Base-by-base conservation (phyloP, 176 grass and related monocot species). In the Poa pratensis region DNA sequence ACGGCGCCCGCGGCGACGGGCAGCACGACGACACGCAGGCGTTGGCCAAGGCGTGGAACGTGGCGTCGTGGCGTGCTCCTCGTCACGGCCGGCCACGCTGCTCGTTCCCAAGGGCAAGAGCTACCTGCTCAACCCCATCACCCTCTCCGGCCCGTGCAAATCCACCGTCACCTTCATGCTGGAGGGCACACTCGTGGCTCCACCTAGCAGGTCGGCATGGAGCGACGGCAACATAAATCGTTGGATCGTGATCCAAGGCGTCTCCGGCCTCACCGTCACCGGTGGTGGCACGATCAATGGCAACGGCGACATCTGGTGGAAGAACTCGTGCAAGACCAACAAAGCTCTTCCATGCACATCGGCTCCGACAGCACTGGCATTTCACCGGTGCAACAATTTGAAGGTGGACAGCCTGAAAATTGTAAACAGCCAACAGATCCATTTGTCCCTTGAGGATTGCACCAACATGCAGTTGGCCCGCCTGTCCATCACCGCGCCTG, bases 241-340 rank as follows among this genome's bases (percentile, higher is more conserved):
- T 43, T 95, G 95, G 95, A 93, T 97, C 40, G 19, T 81, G 63
- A 81, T 95, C 80, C 53, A 48, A 0, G 11, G 20, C n/a, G 69
- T 98, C 39, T 8, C 69, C 18, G 35, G 49, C n/a, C 89, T 98
- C 34, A 50, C 58, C 2, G 61, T 98, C 19, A 60, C 22, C 20
- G 96, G 96, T 19, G 91, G 93, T n/a, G 96, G 96, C 34, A 69
- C 77, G 23, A 35, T 98, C 63, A 48, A 92, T 4, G 93, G 96
- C n/a, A 98, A 95, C 28, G 93, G 96, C 39, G 86, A 93, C 3
- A 73, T 10, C 0, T 98, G 93, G 96, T 98, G 96, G 96, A 15
- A 66, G 17, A 58, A 92, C 69, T 95, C 93, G 9, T 98, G 96
- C 93, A 98, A 95, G 65, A 80, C 78, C 35, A 83, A 95, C 77